A percentile compares a stretch with the other conserved stretches of the same genome.
These are phyloP conservation scores for Kazachstania kunashirensis DNA, from an alignment of 805 yeast genomes.

Conservation along the genomic window DNA sequence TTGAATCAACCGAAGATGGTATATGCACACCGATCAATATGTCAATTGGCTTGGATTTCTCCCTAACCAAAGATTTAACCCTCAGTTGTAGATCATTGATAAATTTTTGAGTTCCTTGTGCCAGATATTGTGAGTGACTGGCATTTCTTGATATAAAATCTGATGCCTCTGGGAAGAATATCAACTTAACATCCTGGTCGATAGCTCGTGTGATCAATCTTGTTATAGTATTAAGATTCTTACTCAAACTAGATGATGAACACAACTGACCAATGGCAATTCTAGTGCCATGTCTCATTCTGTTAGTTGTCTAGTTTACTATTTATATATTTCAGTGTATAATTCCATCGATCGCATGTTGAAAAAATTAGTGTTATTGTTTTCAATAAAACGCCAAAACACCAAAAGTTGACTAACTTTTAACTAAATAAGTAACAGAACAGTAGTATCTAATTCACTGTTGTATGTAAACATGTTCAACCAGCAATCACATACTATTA, in stretches of 20 bases:
- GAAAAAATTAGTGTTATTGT: no score
- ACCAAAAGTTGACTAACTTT: no score
- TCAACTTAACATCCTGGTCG: slow-evolving; percentile 46
- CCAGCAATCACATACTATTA: no score
- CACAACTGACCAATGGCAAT: slow-evolving; percentile 85
- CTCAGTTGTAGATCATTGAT: slow-evolving; percentile 38
- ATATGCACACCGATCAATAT: slow-evolving; percentile 88
- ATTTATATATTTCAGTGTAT: no score
- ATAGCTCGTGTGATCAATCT: slow-evolving; percentile 58
- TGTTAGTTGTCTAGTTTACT: not conserved
- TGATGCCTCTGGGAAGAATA: slow-evolving; percentile 89
- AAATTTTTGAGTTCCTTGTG: slow-evolving; percentile 36
- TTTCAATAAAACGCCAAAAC: no score
- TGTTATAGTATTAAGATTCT: slow-evolving; percentile 52
- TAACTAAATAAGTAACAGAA: no score
- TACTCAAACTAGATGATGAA: slow-evolving; percentile 51
- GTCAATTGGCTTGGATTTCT: slow-evolving; percentile 36
- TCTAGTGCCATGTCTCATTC: slow-evolving; percentile 4
- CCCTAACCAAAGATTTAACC: slow-evolving; percentile 33
- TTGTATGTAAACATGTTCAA: no score
- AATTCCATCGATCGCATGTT: no score
- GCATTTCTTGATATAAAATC: slow-evolving; percentile 76
- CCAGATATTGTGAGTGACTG: slow-evolving; percentile 53
- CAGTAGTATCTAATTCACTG: no score
- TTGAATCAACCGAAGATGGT: slow-evolving; percentile 37